phyloP scores from a whole-genome alignment of 306 rosid species.

The Casuarina glauca region DNA sequence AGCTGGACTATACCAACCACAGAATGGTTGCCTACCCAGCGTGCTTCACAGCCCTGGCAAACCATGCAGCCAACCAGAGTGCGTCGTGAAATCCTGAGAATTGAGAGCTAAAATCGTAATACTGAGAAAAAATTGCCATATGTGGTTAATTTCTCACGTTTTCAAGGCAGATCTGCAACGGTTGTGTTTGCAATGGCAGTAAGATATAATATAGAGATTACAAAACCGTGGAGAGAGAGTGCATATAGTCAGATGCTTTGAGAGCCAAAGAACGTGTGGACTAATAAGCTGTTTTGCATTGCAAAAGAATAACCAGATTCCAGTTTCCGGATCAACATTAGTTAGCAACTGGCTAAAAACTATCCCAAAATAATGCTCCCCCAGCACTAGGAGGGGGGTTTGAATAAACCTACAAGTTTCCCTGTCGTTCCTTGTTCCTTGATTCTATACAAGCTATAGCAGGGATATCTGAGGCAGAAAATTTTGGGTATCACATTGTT shows the following conservation, averaged over 20 bases:
- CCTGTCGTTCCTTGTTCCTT: conserved; percentile 29
- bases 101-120: no score
- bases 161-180: not conserved
- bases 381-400: conserved; percentile 23
- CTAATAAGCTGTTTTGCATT: conserved; percentile 38
- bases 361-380: conserved; percentile 56
- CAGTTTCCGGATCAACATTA: conserved; percentile 35
- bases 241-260: not conserved
- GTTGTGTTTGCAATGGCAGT: not conserved
- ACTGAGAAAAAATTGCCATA: no score
- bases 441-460: conserved; percentile 44
- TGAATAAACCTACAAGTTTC: conserved; percentile 34
- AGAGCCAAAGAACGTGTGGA: conserved; percentile 14
- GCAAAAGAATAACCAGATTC: conserved; percentile 53
- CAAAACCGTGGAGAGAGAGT: not conserved
- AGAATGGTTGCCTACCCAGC: no score
- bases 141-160: no score
- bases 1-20: no score
- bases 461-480: conserved; percentile 17
- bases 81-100: no score
- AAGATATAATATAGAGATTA: not conserved
- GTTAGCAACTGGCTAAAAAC: conserved; percentile 43
- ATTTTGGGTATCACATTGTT: conserved; percentile 26
- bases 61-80: no score
- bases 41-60: no score